Evolutionary conservation across 208 protist species (phyloP).

Genomic region (Wallacemonas sp.): DNA sequence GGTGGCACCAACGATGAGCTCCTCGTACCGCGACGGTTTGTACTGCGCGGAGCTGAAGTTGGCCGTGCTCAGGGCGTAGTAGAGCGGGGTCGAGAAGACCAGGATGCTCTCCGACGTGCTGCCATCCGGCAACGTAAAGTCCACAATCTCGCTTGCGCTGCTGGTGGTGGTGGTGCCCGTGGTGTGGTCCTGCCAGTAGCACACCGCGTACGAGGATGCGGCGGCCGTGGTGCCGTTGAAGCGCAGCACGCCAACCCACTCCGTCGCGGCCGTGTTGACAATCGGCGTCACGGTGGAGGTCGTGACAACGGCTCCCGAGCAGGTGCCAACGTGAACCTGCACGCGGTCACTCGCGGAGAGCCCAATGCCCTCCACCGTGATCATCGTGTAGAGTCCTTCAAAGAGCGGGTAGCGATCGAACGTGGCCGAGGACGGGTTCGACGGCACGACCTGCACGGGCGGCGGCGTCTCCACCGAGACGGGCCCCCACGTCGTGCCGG

Average conservation of each 20-base stretch:
- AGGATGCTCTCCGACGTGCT: conserved; percentile 43
- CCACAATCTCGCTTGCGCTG: conserved; percentile 64
- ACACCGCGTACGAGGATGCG: conserved; percentile 49
- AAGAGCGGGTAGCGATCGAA: conserved; percentile 73
- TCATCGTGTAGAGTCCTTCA: conserved; percentile 81
- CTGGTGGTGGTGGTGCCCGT: neutral
- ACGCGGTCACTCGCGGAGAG: conserved; percentile 52
- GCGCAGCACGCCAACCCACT: conserved; percentile 79
- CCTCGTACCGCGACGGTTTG: conserved; percentile 62
- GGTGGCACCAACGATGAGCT: conserved; percentile 58
- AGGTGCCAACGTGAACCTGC: conserved; percentile 37
- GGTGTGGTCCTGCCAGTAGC: conserved; percentile 54
- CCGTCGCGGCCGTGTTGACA: conserved; percentile 35
- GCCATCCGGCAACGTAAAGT: conserved; percentile 31
- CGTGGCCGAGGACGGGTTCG: conserved; percentile 58
- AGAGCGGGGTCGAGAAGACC: conserved; percentile 42
- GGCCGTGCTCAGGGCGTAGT: conserved; percentile 50
- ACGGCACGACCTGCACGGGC: conserved; percentile 46
- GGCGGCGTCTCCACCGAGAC: conserved; percentile 44
- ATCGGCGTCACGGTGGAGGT: conserved; percentile 25
- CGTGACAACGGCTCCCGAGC: conserved; percentile 46
- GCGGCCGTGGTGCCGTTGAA: conserved; percentile 30
- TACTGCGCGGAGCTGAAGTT: conserved; percentile 55
- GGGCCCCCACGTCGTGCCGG: conserved; percentile 71
- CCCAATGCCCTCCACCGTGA: conserved; percentile 61